Base-by-base conservation (phyloP, 78 protist species). In the slime mould (Dictyostelium discoideum) region DNA sequence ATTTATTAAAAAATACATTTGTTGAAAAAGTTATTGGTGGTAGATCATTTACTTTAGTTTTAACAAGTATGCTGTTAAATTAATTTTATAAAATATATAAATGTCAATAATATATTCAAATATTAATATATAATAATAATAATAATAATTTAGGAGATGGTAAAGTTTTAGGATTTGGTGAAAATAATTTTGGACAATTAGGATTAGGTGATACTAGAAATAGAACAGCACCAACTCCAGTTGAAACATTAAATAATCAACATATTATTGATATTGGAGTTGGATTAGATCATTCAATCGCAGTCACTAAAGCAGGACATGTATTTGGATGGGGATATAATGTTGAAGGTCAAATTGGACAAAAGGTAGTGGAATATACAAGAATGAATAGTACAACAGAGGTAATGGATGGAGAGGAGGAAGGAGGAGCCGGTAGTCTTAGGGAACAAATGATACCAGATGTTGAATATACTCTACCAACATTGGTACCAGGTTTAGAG, bases 271-370 rank as follows among this genome's bases (percentile, higher is more conserved):
- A 83, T 37, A 81, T 89, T 24, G 83, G 46, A 46, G 82, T 74
- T 5, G 94, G 94, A 29, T 89, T 89, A 60, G 94, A 89, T 81
- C 94, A 89, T 89, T 63, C 87, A 3, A 46, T 89, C 0, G 94
- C 87, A 18, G 94, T 89, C 32, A 80, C 94, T 29, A 40, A 77
- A 63, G 44, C 46, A 40, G 94, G 94, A 44, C 94, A 89, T 89
- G 77, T 72, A 80, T 89, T 80, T 89, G 94, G 87, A 65, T 89
- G 86, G 86, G 94, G 94, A 65, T 89, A 89, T 57, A 89, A 89
- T 89, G 80, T 89, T 3, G 94, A 89, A 67, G 94, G 94, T 29
- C 94, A 89, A 67, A 44, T 89, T 3, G 94, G 94, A 8, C 94
- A 89, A 67, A 89, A 89, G n/a, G 72, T 89, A 13, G 87, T 89